A percentile compares a stretch with the other conserved stretches of the same genome.
These are phyloP conservation scores for Litchi chinensis DNA, from an alignment of 345 rosid genomes.

Conservation along the genomic window DNA sequence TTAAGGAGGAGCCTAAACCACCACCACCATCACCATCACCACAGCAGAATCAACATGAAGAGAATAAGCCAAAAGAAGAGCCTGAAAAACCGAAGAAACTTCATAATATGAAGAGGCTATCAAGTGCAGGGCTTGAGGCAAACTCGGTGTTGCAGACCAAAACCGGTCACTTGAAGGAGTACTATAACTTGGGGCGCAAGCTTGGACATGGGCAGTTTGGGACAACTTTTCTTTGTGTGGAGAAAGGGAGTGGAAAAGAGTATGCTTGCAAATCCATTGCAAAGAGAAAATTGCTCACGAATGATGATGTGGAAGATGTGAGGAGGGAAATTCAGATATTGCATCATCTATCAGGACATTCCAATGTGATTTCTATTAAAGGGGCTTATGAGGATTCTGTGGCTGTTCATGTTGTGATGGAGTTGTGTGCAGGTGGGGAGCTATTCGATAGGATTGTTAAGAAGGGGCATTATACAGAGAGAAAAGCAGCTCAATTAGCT, in stretches of 20 bases:
- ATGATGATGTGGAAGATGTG: slow-evolving; percentile 82
- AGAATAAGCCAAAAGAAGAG: slow-evolving; percentile 19
- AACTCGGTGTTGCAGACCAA: slow-evolving; percentile 61
- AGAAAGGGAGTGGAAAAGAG: slow-evolving; percentile 75
- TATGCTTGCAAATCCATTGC: slow-evolving; percentile 91
- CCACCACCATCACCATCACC: slow-evolving; percentile 2
- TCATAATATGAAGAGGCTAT: slow-evolving; percentile 51
- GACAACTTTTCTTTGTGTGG: slow-evolving; percentile 73
- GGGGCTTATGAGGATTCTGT: slow-evolving; percentile 86
- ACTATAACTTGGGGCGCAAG: slow-evolving; percentile 66
- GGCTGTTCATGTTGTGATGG: slow-evolving; percentile 95
- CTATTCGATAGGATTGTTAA: slow-evolving; percentile 83
- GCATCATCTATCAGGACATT: slow-evolving; percentile 76
- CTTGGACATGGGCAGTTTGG: slow-evolving; percentile 92
- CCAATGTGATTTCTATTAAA: slow-evolving; percentile 69
- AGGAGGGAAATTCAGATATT: slow-evolving; percentile 93
- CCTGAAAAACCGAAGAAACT: slow-evolving; percentile 36
- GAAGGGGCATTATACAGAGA: slow-evolving; percentile 79
- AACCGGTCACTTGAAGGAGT: slow-evolving; percentile 71
- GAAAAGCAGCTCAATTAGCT: slow-evolving; percentile 71
- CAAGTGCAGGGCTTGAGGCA: slow-evolving; percentile 59
- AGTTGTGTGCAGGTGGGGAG: slow-evolving; percentile 89
- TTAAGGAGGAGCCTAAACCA: slow-evolving; percentile 22
- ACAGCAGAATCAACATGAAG: slow-evolving; percentile 9
- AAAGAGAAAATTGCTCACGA: slow-evolving; percentile 64